Evolutionary conservation across 768 basidiomycete genomes (phyloP), one percentile per base, ranked within the genome.

Genomic region (Strobilomyces echinocephalus): DNA sequence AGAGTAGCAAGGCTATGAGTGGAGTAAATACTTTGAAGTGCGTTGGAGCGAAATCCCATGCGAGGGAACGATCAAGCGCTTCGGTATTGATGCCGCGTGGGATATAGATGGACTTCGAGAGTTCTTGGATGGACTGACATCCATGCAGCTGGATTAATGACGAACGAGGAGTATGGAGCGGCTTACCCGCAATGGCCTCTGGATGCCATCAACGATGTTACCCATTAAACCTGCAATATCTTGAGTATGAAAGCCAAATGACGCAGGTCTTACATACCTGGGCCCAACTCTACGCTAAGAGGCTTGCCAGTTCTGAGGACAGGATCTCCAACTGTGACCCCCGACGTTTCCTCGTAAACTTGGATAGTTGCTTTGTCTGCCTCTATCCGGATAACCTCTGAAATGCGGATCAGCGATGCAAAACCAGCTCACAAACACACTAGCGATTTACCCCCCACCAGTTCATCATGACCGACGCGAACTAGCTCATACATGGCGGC

Each of bases 311-410:
- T 99, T 52, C 95, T 82, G 66, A 99, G 74, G 16, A 99, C 97
- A 45, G 97, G 97, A 75, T 99, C 97, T 28, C 97, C 97, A 49
- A 98, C 95, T 7, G 95, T 97, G 39, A 99, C 97, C 50, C 97
- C 97, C 40, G 95, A 97, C 7, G 95, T 98, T 76, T 99, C 97
- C 72, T 99, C 97, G 66, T 99, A 98, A 10, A 99, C 97, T 72
- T 99, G 97, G 56, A 99, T 97, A 12, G 97, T 98, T 40, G 91
- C 91, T 75, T 97, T 95, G 75, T 99, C 97, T 57, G 85, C 85
- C 61, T 98, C 97, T 74, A 99, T 97, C 64, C 97, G 84, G 64
- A 99, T 99, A 64, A 99, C 97, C 91, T 99, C 97, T 95, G 65
- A 36, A 41, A 46, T 33, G 34, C 16, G 24, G n/a, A 46, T 69